Percentiles rank a stretch among this genome's conserved stretches.
phyloP scores from a whole-genome alignment of 352 stramenopile genomes.

The Phytopythium delawarense region DNA sequence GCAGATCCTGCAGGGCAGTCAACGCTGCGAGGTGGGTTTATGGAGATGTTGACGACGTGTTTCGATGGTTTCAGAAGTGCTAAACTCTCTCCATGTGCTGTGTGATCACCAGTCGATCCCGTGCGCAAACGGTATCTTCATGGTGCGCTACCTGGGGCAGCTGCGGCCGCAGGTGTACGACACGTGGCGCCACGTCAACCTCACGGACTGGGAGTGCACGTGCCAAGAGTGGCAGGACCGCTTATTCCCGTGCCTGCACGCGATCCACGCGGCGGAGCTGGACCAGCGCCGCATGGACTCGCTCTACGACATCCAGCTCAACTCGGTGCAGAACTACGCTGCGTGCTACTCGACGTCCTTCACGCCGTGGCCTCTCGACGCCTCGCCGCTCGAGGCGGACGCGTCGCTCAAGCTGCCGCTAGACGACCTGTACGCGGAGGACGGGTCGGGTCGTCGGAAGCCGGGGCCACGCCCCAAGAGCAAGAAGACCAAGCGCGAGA shows the following conservation, averaged over 20 bases:
- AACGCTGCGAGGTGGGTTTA: constrained; percentile 67
- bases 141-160: constrained; percentile 68
- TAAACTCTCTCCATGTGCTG: not conserved
- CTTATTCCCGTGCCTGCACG: constrained; percentile 72
- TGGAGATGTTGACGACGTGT: constrained; percentile 6
- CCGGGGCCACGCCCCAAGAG: constrained; percentile 53
- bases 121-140: constrained; percentile 73
- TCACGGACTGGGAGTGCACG: constrained; percentile 71
- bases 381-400: constrained; percentile 34
- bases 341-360: constrained; percentile 58
- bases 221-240: constrained; percentile 81
- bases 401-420: constrained; percentile 53
- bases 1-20: constrained; percentile 64
- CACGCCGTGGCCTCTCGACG: constrained; percentile 60
- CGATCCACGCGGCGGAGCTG: constrained; percentile 66
- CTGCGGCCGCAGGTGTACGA: constrained; percentile 52
- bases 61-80: constrained; percentile 1
- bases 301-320: constrained; percentile 60
- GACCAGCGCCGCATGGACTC: constrained; percentile 69
- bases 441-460: constrained; percentile 51
- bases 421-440: constrained; percentile 55
- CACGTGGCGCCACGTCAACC: constrained; percentile 73
- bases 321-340: constrained; percentile 66
- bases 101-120: constrained; percentile 51
- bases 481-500: constrained; percentile 19